Conservation (phyloP, 2,329 filamentous ascomycete genomes). For the Coniochaeta prunicola region DNA sequence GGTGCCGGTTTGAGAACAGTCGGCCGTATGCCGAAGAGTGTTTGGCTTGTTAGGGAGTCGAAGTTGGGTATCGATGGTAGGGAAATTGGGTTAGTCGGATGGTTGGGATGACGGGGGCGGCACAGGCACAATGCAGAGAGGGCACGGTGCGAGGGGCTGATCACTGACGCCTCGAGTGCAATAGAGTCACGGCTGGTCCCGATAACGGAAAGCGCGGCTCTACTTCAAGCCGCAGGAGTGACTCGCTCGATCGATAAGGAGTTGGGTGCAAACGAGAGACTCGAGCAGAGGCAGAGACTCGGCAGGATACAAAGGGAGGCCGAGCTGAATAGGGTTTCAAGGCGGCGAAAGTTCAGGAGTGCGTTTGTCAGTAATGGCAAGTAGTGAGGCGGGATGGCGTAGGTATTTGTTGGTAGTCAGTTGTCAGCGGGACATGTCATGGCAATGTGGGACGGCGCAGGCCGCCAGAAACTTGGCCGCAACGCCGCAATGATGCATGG, state of each 20-base stretch:
- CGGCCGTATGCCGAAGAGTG: neutral
- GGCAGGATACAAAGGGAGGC: neutral
- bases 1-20: conserved; percentile 26
- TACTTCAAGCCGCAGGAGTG: neutral
- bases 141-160: neutral
- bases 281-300: no score
- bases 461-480: neutral
- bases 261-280: neutral
- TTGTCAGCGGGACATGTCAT: neutral
- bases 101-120: neutral
- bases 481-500: neutral
- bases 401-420: neutral
- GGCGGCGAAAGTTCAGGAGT: neutral
- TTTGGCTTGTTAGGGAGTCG: neutral
- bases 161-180: neutral
- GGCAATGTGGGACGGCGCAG: neutral
- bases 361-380: neutral
- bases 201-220: neutral
- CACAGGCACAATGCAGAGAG: neutral
- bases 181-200: neutral
- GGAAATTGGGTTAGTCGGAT: neutral
- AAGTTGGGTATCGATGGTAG: neutral
- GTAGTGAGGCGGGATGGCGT: neutral
- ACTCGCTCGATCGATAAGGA: neutral
- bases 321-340: neutral